Percentiles rank a stretch among this genome's conserved stretches.
Conservation (phyloP, 345 rosid genomes). For the Aquilaria sinensis region DNA sequence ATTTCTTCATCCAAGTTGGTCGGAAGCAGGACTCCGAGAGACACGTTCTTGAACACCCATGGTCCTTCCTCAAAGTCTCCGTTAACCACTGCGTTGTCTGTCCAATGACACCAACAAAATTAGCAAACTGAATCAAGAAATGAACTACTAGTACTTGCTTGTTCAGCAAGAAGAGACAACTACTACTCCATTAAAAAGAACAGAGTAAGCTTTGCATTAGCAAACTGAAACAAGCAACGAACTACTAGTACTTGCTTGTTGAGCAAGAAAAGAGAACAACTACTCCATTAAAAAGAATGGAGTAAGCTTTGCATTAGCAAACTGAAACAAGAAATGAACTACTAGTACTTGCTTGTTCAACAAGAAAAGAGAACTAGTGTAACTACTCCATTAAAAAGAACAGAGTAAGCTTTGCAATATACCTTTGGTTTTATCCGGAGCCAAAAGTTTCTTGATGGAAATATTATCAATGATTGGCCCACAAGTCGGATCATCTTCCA, state of each 20-base stretch:
- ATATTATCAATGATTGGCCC: constrained; percentile 94
- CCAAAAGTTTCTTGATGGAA: constrained; percentile 79
- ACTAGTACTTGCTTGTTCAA: background rate
- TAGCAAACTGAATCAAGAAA: background rate
- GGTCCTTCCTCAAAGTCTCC: constrained; percentile 95
- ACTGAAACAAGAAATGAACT: background rate
- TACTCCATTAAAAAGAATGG: background rate
- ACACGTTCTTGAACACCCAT: constrained; percentile 82
- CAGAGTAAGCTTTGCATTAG: background rate
- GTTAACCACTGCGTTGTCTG: constrained; percentile 81
- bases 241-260: too few relatives aligned
- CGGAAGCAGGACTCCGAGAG: constrained; percentile 84
- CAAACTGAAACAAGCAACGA: too few relatives aligned
- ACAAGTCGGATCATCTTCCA: constrained; percentile 98
- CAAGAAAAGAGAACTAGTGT: background rate
- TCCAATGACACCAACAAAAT: background rate
- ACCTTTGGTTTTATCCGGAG: constrained; percentile 82
- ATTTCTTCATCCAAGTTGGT: constrained; percentile 88
- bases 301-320: background rate
- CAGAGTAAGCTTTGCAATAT: background rate
- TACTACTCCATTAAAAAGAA: background rate
- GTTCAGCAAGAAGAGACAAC: background rate
- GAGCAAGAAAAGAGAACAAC: background rate
- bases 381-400: background rate
- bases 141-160: too few relatives aligned